Evolutionary conservation across 345 rosid genomes (phyloP).

Genomic region (Brassica carinata): DNA sequence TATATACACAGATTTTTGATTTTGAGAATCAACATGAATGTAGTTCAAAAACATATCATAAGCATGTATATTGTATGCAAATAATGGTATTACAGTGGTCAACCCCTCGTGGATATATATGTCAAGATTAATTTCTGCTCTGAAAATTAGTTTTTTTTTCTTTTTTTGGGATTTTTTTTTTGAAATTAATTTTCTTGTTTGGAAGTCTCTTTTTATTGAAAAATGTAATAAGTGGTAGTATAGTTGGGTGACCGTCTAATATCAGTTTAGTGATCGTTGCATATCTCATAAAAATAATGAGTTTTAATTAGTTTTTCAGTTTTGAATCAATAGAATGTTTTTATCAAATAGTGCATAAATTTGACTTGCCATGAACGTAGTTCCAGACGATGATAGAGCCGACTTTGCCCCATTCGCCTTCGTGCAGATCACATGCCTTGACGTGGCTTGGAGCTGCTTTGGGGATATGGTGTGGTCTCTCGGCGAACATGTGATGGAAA

Average conservation of each 20-base stretch:
- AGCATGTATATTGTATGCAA: background rate
- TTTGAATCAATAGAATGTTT: background rate
- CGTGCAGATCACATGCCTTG: constrained; percentile 31
- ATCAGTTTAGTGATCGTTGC: background rate
- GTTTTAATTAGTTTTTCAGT: background rate
- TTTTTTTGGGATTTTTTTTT: background rate
- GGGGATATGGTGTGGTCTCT: constrained; percentile 45
- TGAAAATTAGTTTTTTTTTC: background rate
- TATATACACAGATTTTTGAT: background rate
- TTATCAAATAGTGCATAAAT: background rate
- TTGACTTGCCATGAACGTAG: constrained; percentile 35
- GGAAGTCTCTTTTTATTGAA: background rate
- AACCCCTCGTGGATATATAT: background rate
- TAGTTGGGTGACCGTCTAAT: background rate
- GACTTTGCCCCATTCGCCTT: constrained; percentile 44
- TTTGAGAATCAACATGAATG: background rate
- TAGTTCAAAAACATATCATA: background rate
- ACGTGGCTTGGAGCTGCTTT: constrained; percentile 33
- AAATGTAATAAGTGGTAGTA: background rate
- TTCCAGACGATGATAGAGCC: constrained; percentile 42
- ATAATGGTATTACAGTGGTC: background rate
- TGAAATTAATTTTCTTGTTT: background rate
- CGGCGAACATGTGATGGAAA: constrained; percentile 41
- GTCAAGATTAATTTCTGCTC: background rate
- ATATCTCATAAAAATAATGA: background rate